Conservation (phyloP, 2,329 filamentous ascomycete genomes). For the Rugonectria rugulosa region DNA sequence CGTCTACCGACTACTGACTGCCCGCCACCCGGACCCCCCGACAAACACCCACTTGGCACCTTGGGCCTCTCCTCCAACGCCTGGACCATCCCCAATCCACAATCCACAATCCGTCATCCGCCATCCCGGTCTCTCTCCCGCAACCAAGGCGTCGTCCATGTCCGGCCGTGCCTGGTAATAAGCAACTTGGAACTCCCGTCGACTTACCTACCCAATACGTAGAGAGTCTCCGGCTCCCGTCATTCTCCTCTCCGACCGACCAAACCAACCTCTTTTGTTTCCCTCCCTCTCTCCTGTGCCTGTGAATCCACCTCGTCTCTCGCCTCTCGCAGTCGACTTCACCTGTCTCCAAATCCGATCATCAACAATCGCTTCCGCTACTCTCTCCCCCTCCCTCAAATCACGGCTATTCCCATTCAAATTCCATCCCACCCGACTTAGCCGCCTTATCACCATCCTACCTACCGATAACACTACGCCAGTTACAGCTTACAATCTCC, state of each 20-base stretch:
- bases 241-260: background rate
- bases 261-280: background rate
- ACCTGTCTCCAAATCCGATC: background rate
- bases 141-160: background rate
- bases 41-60: constrained; percentile 12
- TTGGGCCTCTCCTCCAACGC: background rate
- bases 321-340: background rate
- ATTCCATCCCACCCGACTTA: constrained; percentile 4
- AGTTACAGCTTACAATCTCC: background rate
- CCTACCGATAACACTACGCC: background rate
- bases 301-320: too few species aligned
- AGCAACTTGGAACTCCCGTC: too few species aligned
- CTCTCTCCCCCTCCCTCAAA: too few species aligned
- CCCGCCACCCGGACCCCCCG: constrained; percentile 13
- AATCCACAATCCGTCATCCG: background rate
- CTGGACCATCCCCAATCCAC: constrained; percentile 7
- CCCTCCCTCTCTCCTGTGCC: background rate
- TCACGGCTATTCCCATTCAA: constrained; percentile 7
- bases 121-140: background rate
- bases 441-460: constrained; percentile 12
- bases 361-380: background rate
- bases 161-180: background rate
- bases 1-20: too few species aligned
- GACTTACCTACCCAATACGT: constrained; percentile 15
- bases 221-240: background rate